A percentile compares a stretch with the other conserved stretches of the same genome.
Conservation (phyloP, 345 rosid species). For the Hibiscus trionum region DNA sequence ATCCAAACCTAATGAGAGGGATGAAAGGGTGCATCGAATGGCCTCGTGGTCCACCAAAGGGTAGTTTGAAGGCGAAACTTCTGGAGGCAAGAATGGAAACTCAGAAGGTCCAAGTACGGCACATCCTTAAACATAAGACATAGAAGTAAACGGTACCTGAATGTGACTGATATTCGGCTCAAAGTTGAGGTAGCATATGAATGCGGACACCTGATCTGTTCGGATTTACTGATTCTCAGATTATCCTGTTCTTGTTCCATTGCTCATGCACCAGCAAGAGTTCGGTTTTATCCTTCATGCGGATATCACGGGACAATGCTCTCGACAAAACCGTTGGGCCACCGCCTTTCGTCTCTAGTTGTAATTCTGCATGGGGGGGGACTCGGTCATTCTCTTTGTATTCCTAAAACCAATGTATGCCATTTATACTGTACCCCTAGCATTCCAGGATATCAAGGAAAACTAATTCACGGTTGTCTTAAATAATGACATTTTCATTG, state of each 20-base stretch:
- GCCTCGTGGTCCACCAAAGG: conserved; percentile 73
- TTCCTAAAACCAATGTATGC: conserved; percentile 9
- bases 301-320: not conserved
- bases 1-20: conserved; percentile 59
- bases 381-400: not conserved
- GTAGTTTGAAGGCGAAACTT: conserved; percentile 84
- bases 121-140: conserved; percentile 82
- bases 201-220: not conserved
- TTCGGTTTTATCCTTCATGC: not conserved
- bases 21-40: conserved; percentile 98
- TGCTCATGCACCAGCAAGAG: conserved; percentile 8
- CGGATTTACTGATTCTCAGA: not conserved
- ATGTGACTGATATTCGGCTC: not conserved
- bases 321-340: not conserved
- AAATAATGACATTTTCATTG: not conserved
- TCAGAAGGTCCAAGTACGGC: conserved; percentile 77
- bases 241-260: not conserved
- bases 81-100: conserved; percentile 80
- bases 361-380: not conserved
- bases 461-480: conserved; percentile 12
- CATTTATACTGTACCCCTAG: conserved; percentile 11
- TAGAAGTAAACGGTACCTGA: conserved; percentile 7
- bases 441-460: conserved; percentile 9
- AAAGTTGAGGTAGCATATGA: conserved; percentile 8
- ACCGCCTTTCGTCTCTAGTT: conserved; percentile 3